Percentiles rank a stretch among this genome's conserved stretches.
phyloP scores from a whole-genome alignment of 176 grass and related monocot genomes.

The Aegilops speltoides region DNA sequence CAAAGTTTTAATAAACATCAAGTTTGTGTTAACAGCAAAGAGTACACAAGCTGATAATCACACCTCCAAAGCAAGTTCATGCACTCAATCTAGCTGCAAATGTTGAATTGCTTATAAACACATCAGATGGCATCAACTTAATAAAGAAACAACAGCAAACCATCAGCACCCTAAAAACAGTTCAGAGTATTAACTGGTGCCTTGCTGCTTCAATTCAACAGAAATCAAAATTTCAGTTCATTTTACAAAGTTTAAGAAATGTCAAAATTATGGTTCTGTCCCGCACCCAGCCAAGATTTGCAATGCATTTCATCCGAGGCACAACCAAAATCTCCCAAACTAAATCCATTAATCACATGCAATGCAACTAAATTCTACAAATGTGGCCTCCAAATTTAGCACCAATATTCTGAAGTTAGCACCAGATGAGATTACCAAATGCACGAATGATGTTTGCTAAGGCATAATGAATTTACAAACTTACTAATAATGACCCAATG shows the following conservation, averaged over 20 bases:
- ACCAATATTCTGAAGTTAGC: not conserved
- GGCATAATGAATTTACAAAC: not conserved
- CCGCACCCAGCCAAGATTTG: not conserved
- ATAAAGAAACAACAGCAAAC: not conserved
- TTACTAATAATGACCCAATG: not conserved
- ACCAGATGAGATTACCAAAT: not conserved
- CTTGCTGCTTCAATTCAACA: not conserved
- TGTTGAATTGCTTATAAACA: not conserved
- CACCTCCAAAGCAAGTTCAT: not conserved
- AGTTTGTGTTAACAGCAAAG: not conserved
- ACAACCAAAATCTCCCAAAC: not conserved
- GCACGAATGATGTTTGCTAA: not conserved
- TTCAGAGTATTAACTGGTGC: not conserved
- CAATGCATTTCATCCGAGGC: not conserved
- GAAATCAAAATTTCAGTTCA: not conserved
- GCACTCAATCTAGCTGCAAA: constrained; percentile 1
- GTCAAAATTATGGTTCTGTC: not conserved
- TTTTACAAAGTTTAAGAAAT: not conserved
- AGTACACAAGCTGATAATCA: not conserved
- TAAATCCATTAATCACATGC: not conserved
- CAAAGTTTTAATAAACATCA: not conserved
- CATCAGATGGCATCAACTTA: not conserved
- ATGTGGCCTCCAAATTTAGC: not conserved
- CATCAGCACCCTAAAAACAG: not conserved
- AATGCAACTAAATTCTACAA: not conserved